Base-by-base conservation (phyloP, 768 basidiomycete genomes). In the Cytidiella melzeri region DNA sequence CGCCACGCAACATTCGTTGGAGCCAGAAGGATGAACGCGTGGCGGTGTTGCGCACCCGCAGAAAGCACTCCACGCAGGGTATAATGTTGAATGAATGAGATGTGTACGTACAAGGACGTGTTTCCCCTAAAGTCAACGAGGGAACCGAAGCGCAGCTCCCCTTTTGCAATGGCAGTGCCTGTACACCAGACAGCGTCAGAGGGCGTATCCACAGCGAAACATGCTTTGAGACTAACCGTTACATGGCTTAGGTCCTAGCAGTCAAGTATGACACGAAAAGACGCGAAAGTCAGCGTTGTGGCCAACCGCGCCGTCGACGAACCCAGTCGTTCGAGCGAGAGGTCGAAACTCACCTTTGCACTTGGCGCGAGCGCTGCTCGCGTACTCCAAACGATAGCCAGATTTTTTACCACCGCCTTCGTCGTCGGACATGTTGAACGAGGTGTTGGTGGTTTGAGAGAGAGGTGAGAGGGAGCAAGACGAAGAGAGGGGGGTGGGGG, bases 351-450 rank as follows among this genome's bases (percentile, higher is more conserved):
- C 52, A 84, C 87, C 88, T 73, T 87, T 89, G 70, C 87, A 91
- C 69, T 86, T 86, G 28, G 87, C 73, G 51, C 87, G 75, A 51
- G 68, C 73, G 49, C 79, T 81, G 40, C 67, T 52, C 45, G 88
- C 81, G 66, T 89, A 89, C 67, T 91, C 88, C 37, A 91, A 70
- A 57, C 88, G 81, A 69, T 91, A 91, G 53, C 83, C 83, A 40
- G 72, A 67, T 48, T 77, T 74, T 67, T 75, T 82, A 47, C 46
- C 50, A 15, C 54, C 58, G 45, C 67, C 70, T 54, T 69, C 70
- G 27, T 52, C 55, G 54, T 70, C 70, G 40, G 69, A 72, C 70
- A 72, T 72, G 49, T 55, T 37, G 28, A 36, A 12, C n/a, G 4
- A 26, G 37, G 36, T 5, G 1, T 21, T 26, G 40, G 37, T 47